Evolutionary conservation across 768 basidiomycete genomes (phyloP).

Genomic region (Leccinum subtestaceum): DNA sequence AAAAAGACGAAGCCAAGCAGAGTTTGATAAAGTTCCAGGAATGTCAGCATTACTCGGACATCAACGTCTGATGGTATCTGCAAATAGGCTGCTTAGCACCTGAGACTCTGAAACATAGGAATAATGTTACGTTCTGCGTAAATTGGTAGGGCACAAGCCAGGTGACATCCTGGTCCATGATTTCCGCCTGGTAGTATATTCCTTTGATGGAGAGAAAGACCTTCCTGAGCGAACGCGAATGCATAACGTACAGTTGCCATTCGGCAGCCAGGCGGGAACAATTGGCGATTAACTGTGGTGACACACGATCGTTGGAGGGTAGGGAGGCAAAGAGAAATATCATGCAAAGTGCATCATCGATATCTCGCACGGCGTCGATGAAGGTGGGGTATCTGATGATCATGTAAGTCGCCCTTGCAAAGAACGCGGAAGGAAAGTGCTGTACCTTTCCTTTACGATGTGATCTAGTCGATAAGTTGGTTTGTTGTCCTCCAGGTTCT

Average conservation of each 20-base stretch:
- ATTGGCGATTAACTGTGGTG: conserved; percentile 82
- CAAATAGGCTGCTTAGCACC: conserved; percentile 9
- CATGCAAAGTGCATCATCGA: conserved; percentile 97
- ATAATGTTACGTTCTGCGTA: conserved; percentile 75
- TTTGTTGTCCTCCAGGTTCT: conserved; percentile 89
- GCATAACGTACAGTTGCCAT: conserved; percentile 97
- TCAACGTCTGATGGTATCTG: conserved; percentile 95
- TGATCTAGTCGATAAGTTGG: conserved; percentile 92
- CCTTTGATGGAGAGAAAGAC: conserved; percentile 97
- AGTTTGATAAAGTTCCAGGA: conserved; percentile 97
- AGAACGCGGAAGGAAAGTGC: background rate
- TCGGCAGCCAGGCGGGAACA: conserved; percentile 88
- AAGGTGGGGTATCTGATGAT: conserved; percentile 88
- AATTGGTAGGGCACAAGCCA: conserved; percentile 99
- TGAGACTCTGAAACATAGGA: background rate
- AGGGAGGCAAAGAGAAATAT: conserved; percentile 88
- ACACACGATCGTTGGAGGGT: conserved; percentile 80
- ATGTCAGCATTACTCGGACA: conserved; percentile 96
- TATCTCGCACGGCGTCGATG: conserved; percentile 90
- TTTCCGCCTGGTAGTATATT: conserved; percentile 94
- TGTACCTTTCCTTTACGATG: conserved; percentile 94
- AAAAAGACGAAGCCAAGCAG: conserved; percentile 93
- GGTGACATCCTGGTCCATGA: conserved; percentile 88
- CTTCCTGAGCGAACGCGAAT: conserved; percentile 78
- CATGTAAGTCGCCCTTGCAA: conserved; percentile 7